Conservation (phyloP, 345 rosid species). For the Geranium rotundifolium region DNA sequence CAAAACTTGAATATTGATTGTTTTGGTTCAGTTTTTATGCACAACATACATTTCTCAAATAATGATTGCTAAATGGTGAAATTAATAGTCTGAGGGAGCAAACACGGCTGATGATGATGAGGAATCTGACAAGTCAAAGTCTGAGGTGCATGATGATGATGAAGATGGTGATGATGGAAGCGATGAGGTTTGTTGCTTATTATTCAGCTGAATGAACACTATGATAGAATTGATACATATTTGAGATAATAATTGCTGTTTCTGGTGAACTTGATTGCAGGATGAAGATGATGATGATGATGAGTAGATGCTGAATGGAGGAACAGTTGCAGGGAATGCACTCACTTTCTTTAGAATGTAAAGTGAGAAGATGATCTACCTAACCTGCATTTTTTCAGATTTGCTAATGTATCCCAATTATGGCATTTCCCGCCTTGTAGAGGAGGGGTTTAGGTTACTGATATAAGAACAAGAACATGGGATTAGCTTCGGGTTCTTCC, state of each 20-base stretch:
- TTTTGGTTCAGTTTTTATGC: neutral
- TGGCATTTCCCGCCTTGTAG: neutral
- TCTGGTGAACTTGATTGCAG: slow-evolving; percentile 13
- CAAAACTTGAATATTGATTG: neutral
- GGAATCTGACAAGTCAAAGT: slow-evolving; percentile 76
- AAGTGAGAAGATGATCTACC: neutral
- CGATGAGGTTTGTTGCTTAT: slow-evolving; percentile 33
- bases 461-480: neutral
- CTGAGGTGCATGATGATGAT: slow-evolving; percentile 58
- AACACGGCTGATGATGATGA: slow-evolving; percentile 42
- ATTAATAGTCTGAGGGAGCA: slow-evolving; percentile 38
- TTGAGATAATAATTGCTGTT: neutral
- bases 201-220: neutral
- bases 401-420: neutral
- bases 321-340: neutral
- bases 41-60: neutral
- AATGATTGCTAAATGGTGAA: neutral
- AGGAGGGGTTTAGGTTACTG: neutral
- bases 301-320: slow-evolving; percentile 13
- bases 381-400: neutral
- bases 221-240: too few relatives aligned
- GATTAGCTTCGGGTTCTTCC: too few relatives aligned
- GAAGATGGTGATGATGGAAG: slow-evolving; percentile 39
- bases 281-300: slow-evolving; percentile 45
- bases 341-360: neutral